Evolutionary conservation across 2,329 filamentous ascomycete genomes (phyloP).

Genomic region (Aspergillus ibericus): DNA sequence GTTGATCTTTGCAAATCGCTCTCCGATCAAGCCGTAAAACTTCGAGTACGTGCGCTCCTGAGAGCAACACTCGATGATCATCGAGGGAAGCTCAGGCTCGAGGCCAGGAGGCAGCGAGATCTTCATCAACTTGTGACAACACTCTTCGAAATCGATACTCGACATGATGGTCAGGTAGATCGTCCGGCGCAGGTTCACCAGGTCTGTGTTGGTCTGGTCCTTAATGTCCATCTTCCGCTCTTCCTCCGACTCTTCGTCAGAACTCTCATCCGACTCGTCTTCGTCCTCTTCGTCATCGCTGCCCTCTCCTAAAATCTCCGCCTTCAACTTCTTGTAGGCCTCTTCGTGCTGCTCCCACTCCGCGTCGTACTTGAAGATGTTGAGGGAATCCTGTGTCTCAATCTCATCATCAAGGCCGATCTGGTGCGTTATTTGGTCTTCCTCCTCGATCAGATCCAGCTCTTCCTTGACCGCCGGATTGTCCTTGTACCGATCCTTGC

Average conservation of each 20-base stretch:
- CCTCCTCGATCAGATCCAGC: constrained; percentile 91
- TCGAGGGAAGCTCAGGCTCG: constrained; percentile 87
- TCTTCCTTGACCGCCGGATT: constrained; percentile 89
- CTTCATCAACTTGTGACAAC: constrained; percentile 94
- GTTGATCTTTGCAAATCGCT: constrained; percentile 94
- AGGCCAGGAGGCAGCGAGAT: constrained; percentile 83
- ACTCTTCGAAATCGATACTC: constrained; percentile 93
- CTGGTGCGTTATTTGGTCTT: constrained; percentile 94
- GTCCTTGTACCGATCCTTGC: constrained; percentile 96
- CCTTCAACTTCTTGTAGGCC: constrained; percentile 84
- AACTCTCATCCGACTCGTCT: constrained; percentile 60
- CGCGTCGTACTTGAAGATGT: constrained; percentile 92
- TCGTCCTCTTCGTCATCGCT: constrained; percentile 77
- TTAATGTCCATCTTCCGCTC: constrained; percentile 91
- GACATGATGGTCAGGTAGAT: constrained; percentile 99
- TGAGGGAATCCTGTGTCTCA: constrained; percentile 81
- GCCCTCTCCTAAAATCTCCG: constrained; percentile 91
- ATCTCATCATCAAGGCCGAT: constrained; percentile 79
- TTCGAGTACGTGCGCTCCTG: constrained; percentile 97
- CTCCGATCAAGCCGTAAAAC: constrained; percentile 91
- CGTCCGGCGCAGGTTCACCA: constrained; percentile 87
- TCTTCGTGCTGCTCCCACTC: constrained; percentile 90
- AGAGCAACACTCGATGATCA: constrained; percentile 95
- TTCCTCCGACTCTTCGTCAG: constrained; percentile 71
- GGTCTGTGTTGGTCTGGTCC: constrained; percentile 92